phyloP scores from a whole-genome alignment of 2,329 filamentous ascomycete species.

The Metarhizium guizhouense region DNA sequence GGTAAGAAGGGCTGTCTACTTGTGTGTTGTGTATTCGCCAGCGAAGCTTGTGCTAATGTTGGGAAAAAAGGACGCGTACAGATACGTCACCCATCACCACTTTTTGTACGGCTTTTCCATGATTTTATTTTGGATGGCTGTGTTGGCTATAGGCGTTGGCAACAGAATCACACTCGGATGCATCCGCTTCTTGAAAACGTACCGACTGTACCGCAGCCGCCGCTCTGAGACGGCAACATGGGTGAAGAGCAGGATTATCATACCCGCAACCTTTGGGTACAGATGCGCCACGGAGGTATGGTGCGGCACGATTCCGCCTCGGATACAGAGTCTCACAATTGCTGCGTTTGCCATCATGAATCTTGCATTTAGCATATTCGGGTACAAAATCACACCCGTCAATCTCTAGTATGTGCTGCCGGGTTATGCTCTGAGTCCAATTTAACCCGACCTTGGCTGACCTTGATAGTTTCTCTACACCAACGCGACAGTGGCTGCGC shows the following conservation, averaged over 20 bases:
- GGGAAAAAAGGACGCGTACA: slow-evolving; percentile 12
- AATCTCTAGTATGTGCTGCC: slow-evolving; percentile 29
- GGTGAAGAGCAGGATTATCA: slow-evolving; percentile 22
- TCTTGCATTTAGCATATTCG: slow-evolving; percentile 23
- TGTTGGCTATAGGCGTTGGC: slow-evolving; percentile 26
- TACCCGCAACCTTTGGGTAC: slow-evolving; percentile 35
- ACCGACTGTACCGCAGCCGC: neutral
- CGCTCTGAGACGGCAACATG: slow-evolving; percentile 12
- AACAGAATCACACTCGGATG: slow-evolving; percentile 18
- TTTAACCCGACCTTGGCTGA: neutral
- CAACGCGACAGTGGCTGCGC: slow-evolving; percentile 31
- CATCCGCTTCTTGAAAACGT: neutral
- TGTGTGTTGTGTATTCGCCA: neutral
- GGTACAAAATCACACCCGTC: slow-evolving; percentile 26
- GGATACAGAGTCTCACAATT: slow-evolving; percentile 33
- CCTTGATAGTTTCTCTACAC: slow-evolving; percentile 22
- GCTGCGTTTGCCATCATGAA: slow-evolving; percentile 29
- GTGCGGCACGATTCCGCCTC: slow-evolving; percentile 34
- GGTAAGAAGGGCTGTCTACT: slow-evolving; percentile 12
- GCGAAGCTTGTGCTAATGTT: neutral
- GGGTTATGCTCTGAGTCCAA: neutral
- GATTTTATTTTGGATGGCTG: slow-evolving; percentile 30
- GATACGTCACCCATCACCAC: slow-evolving; percentile 27
- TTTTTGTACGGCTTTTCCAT: slow-evolving; percentile 26
- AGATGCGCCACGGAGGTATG: slow-evolving; percentile 33